These are phyloP conservation scores for Fusarium sp. DNA, from an alignment of 2,329 filamentous ascomycete genomes.

Conservation along the genomic window DNA sequence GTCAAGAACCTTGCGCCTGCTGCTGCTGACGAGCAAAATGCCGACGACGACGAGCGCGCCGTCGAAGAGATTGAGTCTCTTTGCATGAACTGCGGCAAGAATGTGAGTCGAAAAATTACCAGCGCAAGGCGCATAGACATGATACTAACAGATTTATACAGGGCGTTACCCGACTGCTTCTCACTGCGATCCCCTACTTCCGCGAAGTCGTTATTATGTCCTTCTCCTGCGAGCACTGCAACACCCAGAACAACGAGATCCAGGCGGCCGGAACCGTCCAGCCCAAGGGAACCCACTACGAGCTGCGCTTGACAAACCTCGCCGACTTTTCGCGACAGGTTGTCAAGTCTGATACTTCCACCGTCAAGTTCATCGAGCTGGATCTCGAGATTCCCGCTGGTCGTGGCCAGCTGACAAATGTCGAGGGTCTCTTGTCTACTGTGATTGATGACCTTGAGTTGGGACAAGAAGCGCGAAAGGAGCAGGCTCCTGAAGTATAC, in stretches of 20 bases:
- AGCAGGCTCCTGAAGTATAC: constrained; percentile 82
- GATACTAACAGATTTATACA: constrained; percentile 56
- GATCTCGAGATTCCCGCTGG: constrained; percentile 94
- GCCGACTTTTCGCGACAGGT: constrained; percentile 88
- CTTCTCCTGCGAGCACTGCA: constrained; percentile 91
- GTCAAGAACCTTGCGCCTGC: constrained; percentile 66
- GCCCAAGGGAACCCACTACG: constrained; percentile 87
- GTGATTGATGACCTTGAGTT: constrained; percentile 85
- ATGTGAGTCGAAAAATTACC: constrained; percentile 65
- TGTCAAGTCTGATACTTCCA: constrained; percentile 90
- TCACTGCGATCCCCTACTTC: constrained; percentile 96
- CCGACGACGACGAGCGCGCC: constrained; percentile 64
- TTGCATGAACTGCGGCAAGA: constrained; percentile 88
- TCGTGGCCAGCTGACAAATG: constrained; percentile 91
- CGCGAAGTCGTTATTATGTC: constrained; percentile 98
- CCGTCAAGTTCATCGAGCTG: constrained; percentile 89
- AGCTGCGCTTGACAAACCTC: constrained; percentile 80
- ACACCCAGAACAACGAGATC: constrained; percentile 92
- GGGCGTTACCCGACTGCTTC: constrained; percentile 88
- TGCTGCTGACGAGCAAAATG: constrained; percentile 54
- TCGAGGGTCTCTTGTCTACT: constrained; percentile 87
- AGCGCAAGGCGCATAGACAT: not conserved
- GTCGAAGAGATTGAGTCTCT: constrained; percentile 83
- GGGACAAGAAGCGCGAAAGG: constrained; percentile 86
- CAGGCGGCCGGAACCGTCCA: constrained; percentile 94